Base-by-base conservation (phyloP, 768 basidiomycete genomes). In the Mycena amicta region DNA sequence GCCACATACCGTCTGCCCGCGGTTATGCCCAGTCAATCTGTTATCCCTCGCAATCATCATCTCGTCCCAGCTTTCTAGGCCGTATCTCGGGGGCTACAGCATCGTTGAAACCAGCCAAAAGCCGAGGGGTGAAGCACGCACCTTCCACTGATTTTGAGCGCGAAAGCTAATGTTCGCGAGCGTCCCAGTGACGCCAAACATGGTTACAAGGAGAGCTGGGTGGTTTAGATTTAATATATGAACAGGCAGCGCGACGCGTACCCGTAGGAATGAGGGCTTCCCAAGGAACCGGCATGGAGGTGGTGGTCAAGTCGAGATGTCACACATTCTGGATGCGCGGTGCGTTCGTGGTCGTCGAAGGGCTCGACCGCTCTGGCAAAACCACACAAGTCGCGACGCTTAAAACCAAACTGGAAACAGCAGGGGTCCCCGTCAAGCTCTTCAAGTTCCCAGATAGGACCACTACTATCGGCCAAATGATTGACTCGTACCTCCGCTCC, bases 281-380 rank as follows among this genome's bases (percentile, higher is more conserved):
- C 89, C 92, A 98, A 66, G 95, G 95, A 66, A 97, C 89, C 55
- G 95, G 95, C 95, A 96, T 96, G n/a, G n/a, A n/a, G n/a, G n/a
- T n/a, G n/a, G 52, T 31, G 53, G 43, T 23, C 53, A 58, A 41
- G 54, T n/a, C n/a, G n/a, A 49, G 50, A 49, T 28, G 43, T n/a
- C n/a, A 66, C 22, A 26, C 20, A 40, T 3, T 30, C 3, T 11
- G 31, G n/a, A 39, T 60, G 50, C 81, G 89, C 16, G 92, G 92
- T 0, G 82, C 89, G 5, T 95, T 98, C 74, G 89, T 98, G 68
- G 95, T 94, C 33, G 80, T 98, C 51, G 95, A 98, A 73, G 97
- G 96, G 15, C 85, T 98, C 20, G 96, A 98, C 71, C 81, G 91
- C 60, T 94, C 92, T 0, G 97, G 97, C 16, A 98, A 98, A 71